Evolutionary conservation across 2,329 filamentous ascomycete genomes (phyloP), one percentile per base, ranked within the genome.

Genomic region (Ustilaginoidea virens): DNA sequence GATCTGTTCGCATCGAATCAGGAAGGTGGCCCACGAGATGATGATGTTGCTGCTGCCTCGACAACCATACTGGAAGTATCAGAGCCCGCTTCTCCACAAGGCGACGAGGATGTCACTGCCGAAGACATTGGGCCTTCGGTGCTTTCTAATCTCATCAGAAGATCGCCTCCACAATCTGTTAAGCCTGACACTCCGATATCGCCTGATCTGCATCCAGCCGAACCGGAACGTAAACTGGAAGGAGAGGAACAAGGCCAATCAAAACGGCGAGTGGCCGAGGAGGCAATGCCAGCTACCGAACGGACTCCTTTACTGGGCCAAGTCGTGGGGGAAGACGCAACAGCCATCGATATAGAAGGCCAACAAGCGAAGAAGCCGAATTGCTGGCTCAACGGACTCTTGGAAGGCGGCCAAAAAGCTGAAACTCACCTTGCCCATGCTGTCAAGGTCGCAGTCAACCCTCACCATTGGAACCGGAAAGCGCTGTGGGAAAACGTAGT

Each of bases 391-490:
- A 41, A 39, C 16, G 44, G 45, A 15, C 36, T 55, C 7, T 39
- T 45, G 5, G 41, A 48, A 23, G 41, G 46, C 9, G 37, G 47
- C 4, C 48, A 51, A 18, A 47, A 44, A 21, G 38, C 53, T 28
- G 46, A 54, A 36, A 39, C 43, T 15, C 42, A 41, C 17, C 36
- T 56, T 17, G 36, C 40, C 5, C 40, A 50, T 19, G 37, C 44
- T 5, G 42, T 51, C 10, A 45, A 43, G 11, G 39, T 56, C 25
- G 42, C 68, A 5, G 47, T 61, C 3, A 71, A 74, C 40, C 78
- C 80, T 0, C 79, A 77, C 39, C 62, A 61, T 14, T 94, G 86
- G 80, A 63, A 87, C 47, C 62, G 60, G 32, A 66, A 64, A 39
- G 56, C 65, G 1, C 60, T 92, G 5, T 77, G 74, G 63, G 51